Conservation (phyloP, 306 rosid species). For the Trifolium pratense region DNA sequence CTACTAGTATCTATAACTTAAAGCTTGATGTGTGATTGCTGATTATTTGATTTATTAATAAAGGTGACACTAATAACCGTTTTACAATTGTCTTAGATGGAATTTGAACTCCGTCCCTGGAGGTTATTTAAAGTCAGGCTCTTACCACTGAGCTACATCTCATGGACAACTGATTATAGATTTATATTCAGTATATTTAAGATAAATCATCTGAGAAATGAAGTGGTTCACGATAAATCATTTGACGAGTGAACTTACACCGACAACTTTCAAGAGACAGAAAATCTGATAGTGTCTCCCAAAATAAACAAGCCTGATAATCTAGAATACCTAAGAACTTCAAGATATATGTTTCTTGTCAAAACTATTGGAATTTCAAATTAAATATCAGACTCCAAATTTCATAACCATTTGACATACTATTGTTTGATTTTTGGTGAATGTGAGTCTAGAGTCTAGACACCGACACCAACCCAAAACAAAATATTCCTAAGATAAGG, state of each 20-base stretch:
- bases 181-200: background rate
- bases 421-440: background rate
- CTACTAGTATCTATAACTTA: constrained; percentile 3
- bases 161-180: background rate
- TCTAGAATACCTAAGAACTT: constrained; percentile 32
- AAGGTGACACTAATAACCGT: no score
- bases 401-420: constrained; percentile 14
- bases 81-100: no score
- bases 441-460: background rate
- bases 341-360: constrained; percentile 9
- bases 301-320: constrained; percentile 17
- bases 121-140: no score
- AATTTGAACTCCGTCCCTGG: no score
- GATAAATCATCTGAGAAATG: background rate
- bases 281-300: constrained; percentile 8
- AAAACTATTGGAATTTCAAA: constrained; percentile 17
- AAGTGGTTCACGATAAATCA: background rate
- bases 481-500: background rate
- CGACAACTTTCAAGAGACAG: constrained; percentile 29
- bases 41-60: no score
- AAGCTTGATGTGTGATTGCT: background rate
- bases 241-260: background rate
- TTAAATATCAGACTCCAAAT: constrained; percentile 11
- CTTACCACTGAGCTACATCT: no score
- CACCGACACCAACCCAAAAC: constrained; percentile 30